Evolutionary conservation across 1,284 basidiomycete species (phyloP), one percentile per base, ranked within the genome.

Genomic region (Rhodotorula sp.): DNA sequence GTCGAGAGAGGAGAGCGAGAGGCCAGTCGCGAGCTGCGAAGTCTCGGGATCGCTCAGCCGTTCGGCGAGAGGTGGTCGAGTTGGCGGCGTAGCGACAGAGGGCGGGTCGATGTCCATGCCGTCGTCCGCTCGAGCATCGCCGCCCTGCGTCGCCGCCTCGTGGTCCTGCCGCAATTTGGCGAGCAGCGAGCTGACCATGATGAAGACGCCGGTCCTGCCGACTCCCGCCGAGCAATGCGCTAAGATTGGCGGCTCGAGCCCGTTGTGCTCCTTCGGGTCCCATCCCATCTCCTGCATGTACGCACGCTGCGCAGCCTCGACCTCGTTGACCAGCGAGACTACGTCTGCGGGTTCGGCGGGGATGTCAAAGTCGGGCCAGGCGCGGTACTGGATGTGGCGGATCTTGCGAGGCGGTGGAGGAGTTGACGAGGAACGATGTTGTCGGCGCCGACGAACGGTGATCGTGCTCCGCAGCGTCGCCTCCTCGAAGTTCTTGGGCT

Each of bases 311-410:
- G 85, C 85, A 5, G 68, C 62, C 67, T 87, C 84, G 32, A 87
- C 85, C 65, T 86, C 83, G 44, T 80, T 79, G 73, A 95, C 86
- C 46, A 96, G 84, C 8, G 84, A 82, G 53, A 95, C 81, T 34
- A 96, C 82, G 6, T 88, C 88, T 8, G 85, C 82, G 0, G 92
- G 88, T 67, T 90, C 87, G 15, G 89, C 87, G 1, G 94, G 93
- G 4, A 96, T 91, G 78, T 94, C 93, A 82, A 95, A 89, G 78
- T 97, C 93, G 3, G 92, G 91, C 93, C 93, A 97, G 44, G 89
- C 88, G 59, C 93, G 84, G 77, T 92, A 95, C 79, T 97, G 93
- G 57, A 95, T 82, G 77, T 96, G 93, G 2, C 87, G 84, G 20
- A 92, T 82, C 68, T 70, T 70, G 56, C 70, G 68, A 17, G 67